Evolutionary conservation across 306 rosid species (phyloP), one percentile per base, ranked within the genome.

Genomic region (Rosa persica): DNA sequence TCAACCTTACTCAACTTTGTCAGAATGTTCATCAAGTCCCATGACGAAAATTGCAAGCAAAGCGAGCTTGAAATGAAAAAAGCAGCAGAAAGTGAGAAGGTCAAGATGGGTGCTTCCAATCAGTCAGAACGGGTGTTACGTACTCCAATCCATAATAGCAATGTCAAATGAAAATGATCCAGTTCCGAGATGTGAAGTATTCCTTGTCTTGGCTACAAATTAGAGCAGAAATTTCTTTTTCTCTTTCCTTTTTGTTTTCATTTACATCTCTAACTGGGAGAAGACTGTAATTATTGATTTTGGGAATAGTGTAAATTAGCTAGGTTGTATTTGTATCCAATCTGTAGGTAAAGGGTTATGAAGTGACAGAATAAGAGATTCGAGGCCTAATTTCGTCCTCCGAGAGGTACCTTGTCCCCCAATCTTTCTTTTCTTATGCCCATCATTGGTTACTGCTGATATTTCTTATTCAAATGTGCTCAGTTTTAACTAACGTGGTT

Each of bases 1-100:
- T 76, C 96, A 61, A 92, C 98, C 74, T 83, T 92, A 83, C 87
- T 84, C 81, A 90, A 87, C 92, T 94, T 94, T 74, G 90, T 88
- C 47, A 83, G 85, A 58, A 92, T 87, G 97, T 94, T 94, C 83
- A 81, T 76, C 87, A 84, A 89, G 75, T 89, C 97, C 71, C 94
- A 86, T 49, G 89, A 86, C 70, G 98, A 94, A 83, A 94, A 92
- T 84, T 38, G 90, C 85, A 88, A 87, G 85, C 93, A 92, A 80
- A 72, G 69, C 61, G 98, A 90, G 89, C 85, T 84, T 60, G 97
- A 90, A 89, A 83, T 65, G 86, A 90, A 89, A 89, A 92, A 90
- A 83, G 76, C 89, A 49, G 84, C 89, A 55, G 93, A 89, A 40
- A 78, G 66, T 49, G 91, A 90, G 64, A 90, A 89, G 76, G 42